These are phyloP conservation scores for Lactarius indigo DNA, from an alignment of 768 basidiomycete genomes.

Conservation along the genomic window DNA sequence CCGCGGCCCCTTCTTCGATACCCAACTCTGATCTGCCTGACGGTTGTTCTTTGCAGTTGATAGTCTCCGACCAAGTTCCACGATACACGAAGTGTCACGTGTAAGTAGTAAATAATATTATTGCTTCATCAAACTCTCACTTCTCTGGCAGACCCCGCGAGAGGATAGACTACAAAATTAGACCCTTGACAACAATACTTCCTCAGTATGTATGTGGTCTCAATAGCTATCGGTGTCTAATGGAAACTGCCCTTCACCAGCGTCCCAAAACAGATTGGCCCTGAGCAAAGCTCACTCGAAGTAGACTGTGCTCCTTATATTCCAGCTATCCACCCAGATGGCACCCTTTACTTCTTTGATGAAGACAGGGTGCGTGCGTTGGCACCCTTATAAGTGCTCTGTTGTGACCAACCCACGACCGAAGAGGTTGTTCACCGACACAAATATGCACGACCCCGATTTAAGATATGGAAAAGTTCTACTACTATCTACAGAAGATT, in stretches of 20 bases:
- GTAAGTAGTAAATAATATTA: neutral
- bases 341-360: neutral
- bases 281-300: neutral
- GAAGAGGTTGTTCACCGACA: constrained; percentile 52
- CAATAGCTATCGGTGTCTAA: neutral
- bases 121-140: neutral
- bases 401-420: neutral
- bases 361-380: neutral
- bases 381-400: neutral
- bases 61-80: neutral
- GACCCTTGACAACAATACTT: neutral
- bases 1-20: neutral
- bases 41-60: neutral
- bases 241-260: neutral
- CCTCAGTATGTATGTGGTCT: neutral
- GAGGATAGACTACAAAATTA: neutral
- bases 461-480: constrained; percentile 36
- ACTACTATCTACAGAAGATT: neutral
- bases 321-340: constrained; percentile 37
- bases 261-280: neutral
- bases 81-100: neutral
- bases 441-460: constrained; percentile 41
- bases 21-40: neutral
- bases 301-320: constrained; percentile 36
- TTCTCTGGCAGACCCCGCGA: neutral